A percentile compares a stretch with the other conserved stretches of the same genome.
phyloP scores from a whole-genome alignment of 805 yeast genomes.

The Nakazawaea wyomingensis region DNA sequence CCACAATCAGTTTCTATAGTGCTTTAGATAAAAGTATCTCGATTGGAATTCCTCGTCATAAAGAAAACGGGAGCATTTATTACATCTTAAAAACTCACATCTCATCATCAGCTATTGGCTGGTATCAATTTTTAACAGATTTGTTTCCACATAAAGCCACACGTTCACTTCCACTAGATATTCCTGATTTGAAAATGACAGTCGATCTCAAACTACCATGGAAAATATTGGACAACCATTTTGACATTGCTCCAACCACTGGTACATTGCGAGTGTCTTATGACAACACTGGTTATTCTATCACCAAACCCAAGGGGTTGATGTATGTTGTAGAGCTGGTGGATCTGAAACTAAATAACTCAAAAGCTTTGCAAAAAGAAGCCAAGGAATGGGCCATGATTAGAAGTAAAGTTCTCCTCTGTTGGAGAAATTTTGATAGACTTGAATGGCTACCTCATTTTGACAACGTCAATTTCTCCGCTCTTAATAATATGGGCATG shows the following conservation, averaged over 20 bases:
- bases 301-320: constrained; percentile 24
- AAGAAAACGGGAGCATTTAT: constrained; percentile 9
- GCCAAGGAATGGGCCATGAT: constrained; percentile 21
- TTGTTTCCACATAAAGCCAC: constrained; percentile 33
- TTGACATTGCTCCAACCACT: not conserved
- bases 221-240: constrained; percentile 14
- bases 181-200: constrained; percentile 42
- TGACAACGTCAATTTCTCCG: constrained; percentile 34
- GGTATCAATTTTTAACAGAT: constrained; percentile 57
- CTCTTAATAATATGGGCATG: constrained; percentile 36
- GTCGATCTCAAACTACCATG: constrained; percentile 45
- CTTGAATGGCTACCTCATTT: constrained; percentile 62
- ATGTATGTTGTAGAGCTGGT: constrained; percentile 36
- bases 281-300: constrained; percentile 19
- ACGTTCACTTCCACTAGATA: constrained; percentile 27
- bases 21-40: constrained; percentile 66
- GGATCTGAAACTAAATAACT: constrained; percentile 24
- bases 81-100: constrained; percentile 56
- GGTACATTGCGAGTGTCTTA: not conserved
- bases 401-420: constrained; percentile 42
- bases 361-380: constrained; percentile 2
- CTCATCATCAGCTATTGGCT: constrained; percentile 47
- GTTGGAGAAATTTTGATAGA: constrained; percentile 64
- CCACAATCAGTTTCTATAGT: constrained; percentile 52
- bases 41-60: constrained; percentile 27